Conservation (phyloP, 2,329 filamentous ascomycete species). For the Colletotrichum horii region DNA sequence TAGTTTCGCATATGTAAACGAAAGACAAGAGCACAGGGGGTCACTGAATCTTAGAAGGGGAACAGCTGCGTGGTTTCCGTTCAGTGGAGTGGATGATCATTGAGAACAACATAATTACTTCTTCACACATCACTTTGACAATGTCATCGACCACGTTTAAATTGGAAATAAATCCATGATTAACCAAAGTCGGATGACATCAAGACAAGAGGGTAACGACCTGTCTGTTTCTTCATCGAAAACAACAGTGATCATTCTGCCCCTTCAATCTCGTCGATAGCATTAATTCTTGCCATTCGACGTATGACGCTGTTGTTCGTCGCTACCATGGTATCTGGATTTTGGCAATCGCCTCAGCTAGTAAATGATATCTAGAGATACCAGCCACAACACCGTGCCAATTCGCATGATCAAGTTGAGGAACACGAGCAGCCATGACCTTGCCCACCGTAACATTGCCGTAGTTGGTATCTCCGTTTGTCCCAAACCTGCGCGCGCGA, state of each 20-base stretch:
- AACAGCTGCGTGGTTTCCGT: background rate
- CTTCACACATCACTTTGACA: too few species aligned
- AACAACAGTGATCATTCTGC: background rate
- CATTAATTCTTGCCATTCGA: background rate
- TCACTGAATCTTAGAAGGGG: background rate
- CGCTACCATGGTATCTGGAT: background rate
- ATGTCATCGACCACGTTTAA: too few species aligned
- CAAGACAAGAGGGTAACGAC: too few species aligned
- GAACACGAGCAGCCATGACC: background rate
- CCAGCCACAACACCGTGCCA: background rate
- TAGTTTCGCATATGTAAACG: background rate
- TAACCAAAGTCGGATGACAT: too few species aligned
- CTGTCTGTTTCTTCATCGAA: background rate
- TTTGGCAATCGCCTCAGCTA: background rate
- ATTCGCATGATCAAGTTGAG: background rate
- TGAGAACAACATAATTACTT: background rate
- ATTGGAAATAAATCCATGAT: too few species aligned
- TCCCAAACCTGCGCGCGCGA: background rate
- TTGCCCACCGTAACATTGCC: background rate
- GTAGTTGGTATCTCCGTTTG: background rate
- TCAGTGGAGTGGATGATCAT: background rate
- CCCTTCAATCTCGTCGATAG: background rate
- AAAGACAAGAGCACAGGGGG: background rate
- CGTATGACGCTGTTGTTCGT: background rate
- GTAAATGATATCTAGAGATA: background rate